Evolutionary conservation across 2,329 filamentous ascomycete species (phyloP).

Genomic region (Phaeosphaeriaceae sp.): DNA sequence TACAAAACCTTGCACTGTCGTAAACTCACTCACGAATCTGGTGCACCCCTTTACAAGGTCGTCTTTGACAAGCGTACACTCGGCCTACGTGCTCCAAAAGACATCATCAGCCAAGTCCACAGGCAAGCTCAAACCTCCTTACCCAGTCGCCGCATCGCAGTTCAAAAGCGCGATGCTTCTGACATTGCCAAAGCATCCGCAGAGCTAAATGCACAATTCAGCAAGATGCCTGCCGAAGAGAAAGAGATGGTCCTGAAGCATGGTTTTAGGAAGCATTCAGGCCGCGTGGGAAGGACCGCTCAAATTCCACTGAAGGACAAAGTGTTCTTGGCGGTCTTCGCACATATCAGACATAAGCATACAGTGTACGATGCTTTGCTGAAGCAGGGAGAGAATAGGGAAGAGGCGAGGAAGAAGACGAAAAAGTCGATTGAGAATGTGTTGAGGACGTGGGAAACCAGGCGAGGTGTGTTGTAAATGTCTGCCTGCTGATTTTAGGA

Average conservation of each 20-base stretch:
- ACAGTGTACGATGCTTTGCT: slow-evolving; percentile 57
- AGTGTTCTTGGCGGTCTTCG: slow-evolving; percentile 56
- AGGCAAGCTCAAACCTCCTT: slow-evolving; percentile 49
- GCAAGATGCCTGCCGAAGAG: slow-evolving; percentile 48
- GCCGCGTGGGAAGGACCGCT: slow-evolving; percentile 57
- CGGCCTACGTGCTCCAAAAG: slow-evolving; percentile 53
- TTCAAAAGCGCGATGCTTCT: slow-evolving; percentile 38
- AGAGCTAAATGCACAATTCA: slow-evolving; percentile 50
- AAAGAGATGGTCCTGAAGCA: slow-evolving; percentile 48
- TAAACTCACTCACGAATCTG: slow-evolving; percentile 38
- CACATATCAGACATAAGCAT: slow-evolving; percentile 57
- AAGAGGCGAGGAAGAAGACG: slow-evolving; percentile 32
- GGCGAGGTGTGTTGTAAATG: slow-evolving; percentile 22
- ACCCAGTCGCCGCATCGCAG: slow-evolving; percentile 48
- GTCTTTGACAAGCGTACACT: slow-evolving; percentile 36
- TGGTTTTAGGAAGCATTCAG: slow-evolving; percentile 54
- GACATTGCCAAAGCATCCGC: slow-evolving; percentile 27
- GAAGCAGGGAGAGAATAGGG: slow-evolving; percentile 18
- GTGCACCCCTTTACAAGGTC: slow-evolving; percentile 36
- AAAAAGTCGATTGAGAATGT: slow-evolving; percentile 27
- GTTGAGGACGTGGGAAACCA: slow-evolving; percentile 34
- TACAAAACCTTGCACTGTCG: slow-evolving; percentile 45
- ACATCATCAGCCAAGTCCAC: slow-evolving; percentile 49
- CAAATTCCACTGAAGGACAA: slow-evolving; percentile 49
- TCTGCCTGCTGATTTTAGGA: background rate